Evolutionary conservation across 371 early-diverging fungal species (phyloP).

Genomic region (Lichtheimia corymbifera): DNA sequence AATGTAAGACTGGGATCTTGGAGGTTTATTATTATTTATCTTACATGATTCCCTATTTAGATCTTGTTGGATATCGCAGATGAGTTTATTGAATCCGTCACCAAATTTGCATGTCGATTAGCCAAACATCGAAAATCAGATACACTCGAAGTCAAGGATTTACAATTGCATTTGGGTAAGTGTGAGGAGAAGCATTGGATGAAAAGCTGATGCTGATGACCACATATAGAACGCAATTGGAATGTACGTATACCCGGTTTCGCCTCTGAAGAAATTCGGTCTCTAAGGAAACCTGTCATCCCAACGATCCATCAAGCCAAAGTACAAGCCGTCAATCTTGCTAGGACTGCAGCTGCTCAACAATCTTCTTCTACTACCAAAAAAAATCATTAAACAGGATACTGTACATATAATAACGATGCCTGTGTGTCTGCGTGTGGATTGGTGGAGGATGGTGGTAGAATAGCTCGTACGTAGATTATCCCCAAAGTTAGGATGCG

Average conservation of each 20-base stretch:
- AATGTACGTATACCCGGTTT: conserved; percentile 93
- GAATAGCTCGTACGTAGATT: too few relatives aligned
- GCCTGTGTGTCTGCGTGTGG: too few relatives aligned
- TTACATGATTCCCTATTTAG: conserved; percentile 31
- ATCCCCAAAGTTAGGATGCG: too few relatives aligned
- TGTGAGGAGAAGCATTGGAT: not conserved
- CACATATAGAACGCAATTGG: conserved; percentile 82
- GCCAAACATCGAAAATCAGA: conserved; percentile 90
- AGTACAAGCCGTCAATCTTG: conserved; percentile 66
- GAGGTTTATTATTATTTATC: not conserved
- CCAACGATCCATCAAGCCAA: conserved; percentile 67
- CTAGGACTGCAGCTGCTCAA: conserved; percentile 27
- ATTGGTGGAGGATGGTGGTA: too few relatives aligned
- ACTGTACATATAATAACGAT: too few relatives aligned
- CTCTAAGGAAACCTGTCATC: conserved; percentile 69
- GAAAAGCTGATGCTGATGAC: not conserved
- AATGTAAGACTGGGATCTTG: conserved; percentile 60
- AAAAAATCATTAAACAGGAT: too few relatives aligned
- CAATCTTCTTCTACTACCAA: too few relatives aligned
- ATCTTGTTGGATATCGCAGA: conserved; percentile 87
- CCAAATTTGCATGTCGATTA: conserved; percentile 81
- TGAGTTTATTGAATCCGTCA: conserved; percentile 90
- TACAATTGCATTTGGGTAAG: conserved; percentile 87
- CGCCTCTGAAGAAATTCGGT: conserved; percentile 80
- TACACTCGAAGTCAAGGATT: conserved; percentile 86